phyloP scores from a whole-genome alignment of 2,329 filamentous ascomycete species.

The Cytospora leucostoma region DNA sequence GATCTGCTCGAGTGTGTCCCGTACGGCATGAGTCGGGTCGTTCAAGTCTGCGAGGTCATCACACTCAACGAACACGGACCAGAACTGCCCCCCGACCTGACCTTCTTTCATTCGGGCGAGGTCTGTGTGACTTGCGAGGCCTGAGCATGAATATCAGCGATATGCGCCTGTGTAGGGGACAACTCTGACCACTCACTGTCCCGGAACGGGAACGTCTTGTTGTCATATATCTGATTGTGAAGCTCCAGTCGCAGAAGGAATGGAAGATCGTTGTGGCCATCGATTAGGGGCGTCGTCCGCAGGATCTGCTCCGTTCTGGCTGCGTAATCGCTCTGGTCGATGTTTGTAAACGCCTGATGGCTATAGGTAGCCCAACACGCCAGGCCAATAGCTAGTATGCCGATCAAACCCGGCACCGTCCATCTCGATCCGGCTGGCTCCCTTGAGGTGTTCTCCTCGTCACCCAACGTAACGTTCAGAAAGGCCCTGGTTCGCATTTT shows the following conservation, averaged over 20 bases:
- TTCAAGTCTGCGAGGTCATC: constrained; percentile 2
- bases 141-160: background rate
- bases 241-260: constrained; percentile 36
- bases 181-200: background rate
- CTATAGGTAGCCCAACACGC: background rate
- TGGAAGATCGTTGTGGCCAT: constrained; percentile 38
- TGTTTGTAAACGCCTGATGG: background rate
- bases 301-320: constrained; percentile 26
- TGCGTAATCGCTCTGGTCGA: constrained; percentile 18
- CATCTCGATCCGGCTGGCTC: background rate
- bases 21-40: constrained; percentile 10
- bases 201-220: constrained; percentile 16
- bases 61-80: constrained; percentile 27
- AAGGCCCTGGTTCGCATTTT: background rate
- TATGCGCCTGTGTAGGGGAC: background rate
- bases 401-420: background rate
- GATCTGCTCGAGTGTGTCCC: constrained; percentile 15
- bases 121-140: constrained; percentile 33
- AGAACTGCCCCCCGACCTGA: constrained; percentile 37
- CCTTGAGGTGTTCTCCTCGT: background rate
- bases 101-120: constrained; percentile 34
- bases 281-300: constrained; percentile 32
- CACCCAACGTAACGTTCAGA: background rate
- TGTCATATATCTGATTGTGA: constrained; percentile 34
- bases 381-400: background rate